These are phyloP conservation scores for Aureobasidium sp. DNA, from an alignment of 2,329 filamentous ascomycete species.

Conservation along the genomic window DNA sequence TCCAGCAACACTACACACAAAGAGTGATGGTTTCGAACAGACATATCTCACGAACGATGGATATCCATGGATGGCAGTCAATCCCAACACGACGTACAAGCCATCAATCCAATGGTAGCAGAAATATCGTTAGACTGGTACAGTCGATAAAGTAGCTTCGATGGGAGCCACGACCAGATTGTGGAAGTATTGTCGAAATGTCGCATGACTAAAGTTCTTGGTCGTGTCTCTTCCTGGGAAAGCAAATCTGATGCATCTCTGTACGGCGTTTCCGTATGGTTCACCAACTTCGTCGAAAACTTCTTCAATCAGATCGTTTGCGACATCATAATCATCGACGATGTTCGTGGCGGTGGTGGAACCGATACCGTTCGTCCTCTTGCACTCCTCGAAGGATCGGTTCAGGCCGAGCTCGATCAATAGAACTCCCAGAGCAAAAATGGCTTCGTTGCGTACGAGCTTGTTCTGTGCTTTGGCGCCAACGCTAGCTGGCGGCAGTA, in stretches of 20 bases:
- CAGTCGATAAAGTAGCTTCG: background rate
- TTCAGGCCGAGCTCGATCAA: constrained; percentile 3
- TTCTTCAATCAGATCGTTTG: background rate
- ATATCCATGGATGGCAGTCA: no score
- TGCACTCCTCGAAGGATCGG: background rate
- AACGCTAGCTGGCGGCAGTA: background rate
- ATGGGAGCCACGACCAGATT: constrained; percentile 1
- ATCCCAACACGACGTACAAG: no score
- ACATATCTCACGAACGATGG: no score
- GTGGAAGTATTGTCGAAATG: background rate
- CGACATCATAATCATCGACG: background rate
- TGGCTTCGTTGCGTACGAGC: background rate
- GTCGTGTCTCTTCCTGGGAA: background rate
- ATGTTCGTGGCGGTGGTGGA: background rate
- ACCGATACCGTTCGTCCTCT: background rate
- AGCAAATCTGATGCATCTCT: constrained; percentile 1
- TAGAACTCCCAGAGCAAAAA: background rate
- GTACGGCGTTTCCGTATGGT: background rate
- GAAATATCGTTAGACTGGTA: background rate
- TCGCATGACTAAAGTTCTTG: background rate
- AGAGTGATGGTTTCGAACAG: no score
- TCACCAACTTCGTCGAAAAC: background rate
- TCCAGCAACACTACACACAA: no score
- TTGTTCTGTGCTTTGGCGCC: background rate
- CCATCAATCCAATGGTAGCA: no score